A percentile compares a stretch with the other conserved stretches of the same genome.
Conservation (phyloP, 305 asterid genomes). For the Solanum hybrid region DNA sequence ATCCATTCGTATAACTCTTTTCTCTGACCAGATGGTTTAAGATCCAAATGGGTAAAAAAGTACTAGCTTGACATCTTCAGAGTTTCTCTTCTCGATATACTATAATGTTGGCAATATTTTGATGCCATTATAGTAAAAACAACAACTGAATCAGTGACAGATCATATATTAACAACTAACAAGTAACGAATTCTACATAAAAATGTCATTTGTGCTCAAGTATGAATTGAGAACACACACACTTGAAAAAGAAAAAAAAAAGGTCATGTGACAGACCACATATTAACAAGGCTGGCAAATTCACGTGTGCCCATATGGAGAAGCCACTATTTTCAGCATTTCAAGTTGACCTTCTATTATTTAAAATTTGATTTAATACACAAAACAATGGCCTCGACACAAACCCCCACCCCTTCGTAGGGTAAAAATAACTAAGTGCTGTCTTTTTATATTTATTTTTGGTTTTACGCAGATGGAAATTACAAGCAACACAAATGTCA, state of each 20-base stretch:
- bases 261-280: neutral
- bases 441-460: neutral
- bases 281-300: neutral
- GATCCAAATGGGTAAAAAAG: neutral
- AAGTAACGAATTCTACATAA: neutral
- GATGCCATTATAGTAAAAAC: neutral
- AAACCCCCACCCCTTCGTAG: neutral
- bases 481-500: neutral
- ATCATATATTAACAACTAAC: neutral
- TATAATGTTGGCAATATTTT: neutral
- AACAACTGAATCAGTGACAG: neutral
- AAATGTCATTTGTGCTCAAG: neutral
- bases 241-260: neutral
- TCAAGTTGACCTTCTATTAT: neutral
- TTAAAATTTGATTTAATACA: neutral
- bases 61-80: neutral
- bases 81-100: neutral
- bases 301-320: conserved; percentile 4
- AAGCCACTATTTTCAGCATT: neutral
- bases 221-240: neutral
- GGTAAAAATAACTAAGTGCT: neutral
- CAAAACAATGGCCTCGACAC: neutral
- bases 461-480: neutral
- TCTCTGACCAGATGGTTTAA: neutral
- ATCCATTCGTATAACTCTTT: neutral